Conservation (phyloP, 305 asterid species). For the Fraxinus sp. region DNA sequence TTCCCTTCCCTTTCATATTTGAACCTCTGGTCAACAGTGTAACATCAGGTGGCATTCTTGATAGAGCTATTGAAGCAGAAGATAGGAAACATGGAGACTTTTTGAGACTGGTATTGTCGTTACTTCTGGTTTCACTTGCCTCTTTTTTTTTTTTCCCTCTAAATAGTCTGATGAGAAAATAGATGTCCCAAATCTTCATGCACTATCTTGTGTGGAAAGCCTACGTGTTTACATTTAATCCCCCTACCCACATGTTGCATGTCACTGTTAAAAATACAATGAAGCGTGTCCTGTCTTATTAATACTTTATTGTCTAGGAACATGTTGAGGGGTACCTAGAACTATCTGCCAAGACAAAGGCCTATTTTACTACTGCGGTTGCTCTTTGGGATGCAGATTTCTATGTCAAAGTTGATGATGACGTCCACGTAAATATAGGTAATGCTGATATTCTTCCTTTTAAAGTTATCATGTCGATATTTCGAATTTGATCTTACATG, state of each 20-base stretch:
- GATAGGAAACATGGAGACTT: background rate
- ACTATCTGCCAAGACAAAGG: constrained; percentile 49
- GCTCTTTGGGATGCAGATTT: constrained; percentile 44
- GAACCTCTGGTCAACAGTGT: background rate
- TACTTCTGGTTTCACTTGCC: background rate
- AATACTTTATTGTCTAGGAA: constrained; percentile 28
- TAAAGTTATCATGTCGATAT: background rate
- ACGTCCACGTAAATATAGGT: constrained; percentile 51
- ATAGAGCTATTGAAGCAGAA: constrained; percentile 8
- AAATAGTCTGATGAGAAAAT: background rate
- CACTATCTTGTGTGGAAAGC: background rate
- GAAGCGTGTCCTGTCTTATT: background rate
- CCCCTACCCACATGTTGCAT: background rate
- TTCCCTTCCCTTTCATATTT: background rate
- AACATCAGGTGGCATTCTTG: constrained; percentile 11
- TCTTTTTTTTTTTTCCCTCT: background rate
- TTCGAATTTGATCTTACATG: background rate
- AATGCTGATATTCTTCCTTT: background rate
- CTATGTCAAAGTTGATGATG: constrained; percentile 51
- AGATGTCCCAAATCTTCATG: background rate
- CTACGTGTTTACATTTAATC: background rate
- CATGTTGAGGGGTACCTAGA: constrained; percentile 56
- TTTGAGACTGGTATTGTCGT: background rate
- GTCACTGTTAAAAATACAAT: background rate
- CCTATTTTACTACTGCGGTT: constrained; percentile 44